Conservation (phyloP, 495 filamentous ascomycete genomes). For the Viridothelium virens region DNA sequence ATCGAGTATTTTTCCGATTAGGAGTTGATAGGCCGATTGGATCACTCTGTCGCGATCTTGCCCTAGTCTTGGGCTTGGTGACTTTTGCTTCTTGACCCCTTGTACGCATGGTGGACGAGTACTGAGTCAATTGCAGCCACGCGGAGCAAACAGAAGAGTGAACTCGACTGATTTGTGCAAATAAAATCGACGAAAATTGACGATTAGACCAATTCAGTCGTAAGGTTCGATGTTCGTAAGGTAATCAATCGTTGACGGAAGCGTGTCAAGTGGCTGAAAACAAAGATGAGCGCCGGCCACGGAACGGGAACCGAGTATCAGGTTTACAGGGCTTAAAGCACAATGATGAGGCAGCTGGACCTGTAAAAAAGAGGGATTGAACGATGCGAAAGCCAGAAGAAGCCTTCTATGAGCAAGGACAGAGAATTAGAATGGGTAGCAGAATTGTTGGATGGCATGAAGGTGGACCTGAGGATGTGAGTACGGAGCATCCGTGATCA, state of each 20-base stretch:
- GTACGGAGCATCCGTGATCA: not conserved
- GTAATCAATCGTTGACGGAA: not conserved
- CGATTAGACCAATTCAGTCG: not conserved
- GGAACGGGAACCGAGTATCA: not conserved
- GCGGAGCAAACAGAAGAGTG: not conserved
- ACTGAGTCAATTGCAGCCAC: not conserved
- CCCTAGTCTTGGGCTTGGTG: conserved; percentile 4
- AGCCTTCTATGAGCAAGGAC: not conserved
- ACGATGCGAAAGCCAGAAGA: not conserved
- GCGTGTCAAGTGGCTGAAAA: conserved; percentile 9
- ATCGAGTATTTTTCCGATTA: conserved; percentile 8
- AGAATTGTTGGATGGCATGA: not conserved
- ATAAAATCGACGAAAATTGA: not conserved
- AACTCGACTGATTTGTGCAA: not conserved
- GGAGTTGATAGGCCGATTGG: not conserved
- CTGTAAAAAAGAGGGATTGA: not conserved
- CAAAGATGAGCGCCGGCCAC: conserved; percentile 12
- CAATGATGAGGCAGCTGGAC: not conserved
- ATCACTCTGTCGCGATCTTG: not conserved
- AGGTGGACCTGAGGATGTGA: not conserved
- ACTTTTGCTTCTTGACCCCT: conserved; percentile 10
- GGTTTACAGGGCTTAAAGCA: not conserved
- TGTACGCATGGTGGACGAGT: conserved; percentile 6
- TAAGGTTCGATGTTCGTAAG: not conserved
- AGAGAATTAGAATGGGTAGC: not conserved